Conservation (phyloP, 2,329 filamentous ascomycete species). For the Hypomyces perniciosus region DNA sequence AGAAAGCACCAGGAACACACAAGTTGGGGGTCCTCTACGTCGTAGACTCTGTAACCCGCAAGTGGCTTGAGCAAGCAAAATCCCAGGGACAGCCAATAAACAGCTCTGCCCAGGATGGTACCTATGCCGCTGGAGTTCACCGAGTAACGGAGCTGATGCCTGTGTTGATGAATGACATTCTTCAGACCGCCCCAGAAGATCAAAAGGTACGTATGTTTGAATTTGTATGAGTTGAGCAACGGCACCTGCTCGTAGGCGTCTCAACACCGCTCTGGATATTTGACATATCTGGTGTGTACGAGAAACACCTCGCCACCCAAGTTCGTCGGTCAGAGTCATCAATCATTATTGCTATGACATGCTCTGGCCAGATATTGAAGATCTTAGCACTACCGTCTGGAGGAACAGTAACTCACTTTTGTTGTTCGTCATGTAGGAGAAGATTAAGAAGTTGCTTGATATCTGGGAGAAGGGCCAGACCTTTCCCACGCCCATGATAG, state of each 20-base stretch:
- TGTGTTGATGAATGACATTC: constrained; percentile 90
- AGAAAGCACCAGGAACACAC: constrained; percentile 88
- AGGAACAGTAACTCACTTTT: constrained; percentile 35
- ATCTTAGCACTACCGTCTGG: constrained; percentile 14
- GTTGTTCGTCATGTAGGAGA: constrained; percentile 63
- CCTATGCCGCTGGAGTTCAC: constrained; percentile 90
- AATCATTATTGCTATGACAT: constrained; percentile 19
- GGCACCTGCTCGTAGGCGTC: constrained; percentile 11
- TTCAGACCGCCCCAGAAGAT: constrained; percentile 79
- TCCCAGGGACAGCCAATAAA: constrained; percentile 75
- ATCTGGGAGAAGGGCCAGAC: constrained; percentile 97
- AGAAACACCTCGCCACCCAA: neutral
- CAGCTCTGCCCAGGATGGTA: constrained; percentile 78
- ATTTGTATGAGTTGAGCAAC: constrained; percentile 8
- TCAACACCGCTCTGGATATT: constrained; percentile 8
- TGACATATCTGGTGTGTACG: neutral
- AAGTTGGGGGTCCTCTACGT: constrained; percentile 99
- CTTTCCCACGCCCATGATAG: constrained; percentile 75
- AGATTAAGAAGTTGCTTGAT: constrained; percentile 87
- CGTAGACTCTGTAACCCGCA: constrained; percentile 98
- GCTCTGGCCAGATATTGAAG: constrained; percentile 16
- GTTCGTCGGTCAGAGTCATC: neutral
- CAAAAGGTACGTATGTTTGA: constrained; percentile 78
- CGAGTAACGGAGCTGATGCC: constrained; percentile 94
- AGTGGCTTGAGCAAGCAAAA: constrained; percentile 96